phyloP scores from a whole-genome alignment of 768 basidiomycete genomes.

The Termitomyces sp. region DNA sequence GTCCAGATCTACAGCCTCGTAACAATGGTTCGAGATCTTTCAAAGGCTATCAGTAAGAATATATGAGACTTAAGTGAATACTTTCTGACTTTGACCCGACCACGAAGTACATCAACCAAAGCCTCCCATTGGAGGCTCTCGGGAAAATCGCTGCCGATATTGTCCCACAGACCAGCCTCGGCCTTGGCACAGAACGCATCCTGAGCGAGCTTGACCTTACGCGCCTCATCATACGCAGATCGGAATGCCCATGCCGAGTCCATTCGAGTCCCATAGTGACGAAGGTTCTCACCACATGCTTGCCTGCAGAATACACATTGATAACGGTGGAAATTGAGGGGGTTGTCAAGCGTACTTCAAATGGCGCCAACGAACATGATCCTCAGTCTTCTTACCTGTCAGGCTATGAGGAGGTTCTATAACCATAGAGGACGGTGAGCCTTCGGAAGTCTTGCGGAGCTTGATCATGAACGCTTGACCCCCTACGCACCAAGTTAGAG shows the following conservation, averaged over 20 bases:
- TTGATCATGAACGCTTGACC: constrained; percentile 90
- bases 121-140: constrained; percentile 72
- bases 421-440: constrained; percentile 77
- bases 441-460: constrained; percentile 71
- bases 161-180: constrained; percentile 44
- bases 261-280: constrained; percentile 59
- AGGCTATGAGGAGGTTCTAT: constrained; percentile 78
- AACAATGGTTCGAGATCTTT: constrained; percentile 65
- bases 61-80: background rate
- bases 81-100: constrained; percentile 69
- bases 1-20: constrained; percentile 73
- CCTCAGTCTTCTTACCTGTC: constrained; percentile 37
- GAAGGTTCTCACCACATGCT: constrained; percentile 57
- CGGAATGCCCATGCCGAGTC: constrained; percentile 79
- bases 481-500: constrained; percentile 38
- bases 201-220: constrained; percentile 63
- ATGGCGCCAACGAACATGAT: constrained; percentile 65
- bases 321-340: background rate
- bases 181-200: constrained; percentile 69
- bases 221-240: constrained; percentile 75
- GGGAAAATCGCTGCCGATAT: constrained; percentile 50
- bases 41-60: background rate
- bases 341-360: constrained; percentile 55
- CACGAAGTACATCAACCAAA: constrained; percentile 79
- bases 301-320: constrained; percentile 36